A percentile compares a stretch with the other conserved stretches of the same genome.
Evolutionary conservation across 495 filamentous ascomycete genomes (phyloP).

Genomic region (Podospora sp.): DNA sequence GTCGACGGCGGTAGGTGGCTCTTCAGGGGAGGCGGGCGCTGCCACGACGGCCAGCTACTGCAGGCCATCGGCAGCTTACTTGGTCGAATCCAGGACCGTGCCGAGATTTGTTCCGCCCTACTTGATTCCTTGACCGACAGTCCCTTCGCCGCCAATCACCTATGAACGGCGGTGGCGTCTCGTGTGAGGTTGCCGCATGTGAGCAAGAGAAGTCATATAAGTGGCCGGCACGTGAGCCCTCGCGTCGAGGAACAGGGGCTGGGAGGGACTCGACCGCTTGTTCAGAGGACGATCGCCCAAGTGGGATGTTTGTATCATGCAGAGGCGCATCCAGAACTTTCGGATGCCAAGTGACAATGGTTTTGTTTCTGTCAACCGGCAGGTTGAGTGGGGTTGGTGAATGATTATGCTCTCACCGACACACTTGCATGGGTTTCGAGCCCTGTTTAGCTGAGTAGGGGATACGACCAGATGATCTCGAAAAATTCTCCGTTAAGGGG

Average conservation of each 20-base stretch:
- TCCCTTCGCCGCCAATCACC: background rate
- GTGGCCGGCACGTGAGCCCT: background rate
- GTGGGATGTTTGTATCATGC: background rate
- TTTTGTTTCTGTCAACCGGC: background rate
- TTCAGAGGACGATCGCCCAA: background rate
- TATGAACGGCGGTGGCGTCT: background rate
- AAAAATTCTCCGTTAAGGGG: background rate
- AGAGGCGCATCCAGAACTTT: background rate
- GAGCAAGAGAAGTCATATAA: background rate
- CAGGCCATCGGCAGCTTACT: background rate
- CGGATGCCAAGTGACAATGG: background rate
- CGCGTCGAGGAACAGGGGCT: background rate
- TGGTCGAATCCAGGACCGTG: background rate
- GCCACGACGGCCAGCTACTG: background rate
- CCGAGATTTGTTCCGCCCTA: background rate
- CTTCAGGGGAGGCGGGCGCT: background rate
- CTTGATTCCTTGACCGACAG: conserved; percentile 8
- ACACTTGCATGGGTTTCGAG: background rate
- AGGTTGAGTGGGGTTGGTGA: background rate
- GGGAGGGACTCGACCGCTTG: conserved; percentile 2
- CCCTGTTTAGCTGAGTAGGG: background rate
- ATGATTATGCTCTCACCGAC: background rate
- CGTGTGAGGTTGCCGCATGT: background rate
- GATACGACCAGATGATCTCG: background rate
- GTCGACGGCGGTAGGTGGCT: background rate